Percentiles rank a stretch among this genome's conserved stretches.
Conservation (phyloP, 2,329 filamentous ascomycete genomes). For the Penicillium sclerotiorum region DNA sequence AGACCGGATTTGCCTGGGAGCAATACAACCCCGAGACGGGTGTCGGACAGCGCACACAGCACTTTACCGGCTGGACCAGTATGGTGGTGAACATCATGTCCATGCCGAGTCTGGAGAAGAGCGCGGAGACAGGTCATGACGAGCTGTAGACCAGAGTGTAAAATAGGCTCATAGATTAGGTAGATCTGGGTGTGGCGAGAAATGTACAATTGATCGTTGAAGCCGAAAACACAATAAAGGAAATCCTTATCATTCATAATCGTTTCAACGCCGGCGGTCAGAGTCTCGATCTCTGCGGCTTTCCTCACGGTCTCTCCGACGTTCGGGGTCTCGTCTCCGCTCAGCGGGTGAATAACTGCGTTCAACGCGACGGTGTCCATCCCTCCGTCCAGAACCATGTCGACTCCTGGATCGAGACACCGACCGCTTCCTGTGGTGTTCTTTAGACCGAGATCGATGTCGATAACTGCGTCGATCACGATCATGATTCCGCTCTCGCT, state of each 20-base stretch:
- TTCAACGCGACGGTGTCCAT: slow-evolving; percentile 28
- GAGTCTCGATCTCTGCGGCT: slow-evolving; percentile 31
- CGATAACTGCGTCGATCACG: slow-evolving; percentile 37
- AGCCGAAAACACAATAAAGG: background rate
- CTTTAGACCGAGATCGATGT: slow-evolving; percentile 34
- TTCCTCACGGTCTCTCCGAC: too few species aligned
- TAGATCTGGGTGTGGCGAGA: background rate
- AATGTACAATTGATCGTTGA: background rate
- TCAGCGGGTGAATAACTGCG: slow-evolving; percentile 26
- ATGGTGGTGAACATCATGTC: slow-evolving; percentile 96
- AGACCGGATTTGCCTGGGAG: slow-evolving; percentile 97
- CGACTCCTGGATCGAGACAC: slow-evolving; percentile 34
- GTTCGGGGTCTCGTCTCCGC: slow-evolving; percentile 26
- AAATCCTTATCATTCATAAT: background rate
- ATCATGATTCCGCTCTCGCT: slow-evolving; percentile 2
- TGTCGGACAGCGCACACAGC: slow-evolving; percentile 89
- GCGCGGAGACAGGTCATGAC: slow-evolving; percentile 44
- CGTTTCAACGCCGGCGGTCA: slow-evolving; percentile 28
- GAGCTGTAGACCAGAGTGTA: slow-evolving; percentile 48
- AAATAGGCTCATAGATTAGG: slow-evolving; percentile 17
- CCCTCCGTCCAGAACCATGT: slow-evolving; percentile 28
- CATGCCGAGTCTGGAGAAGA: slow-evolving; percentile 70
- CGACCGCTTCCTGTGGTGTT: slow-evolving; percentile 21
- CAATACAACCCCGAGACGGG: slow-evolving; percentile 96
- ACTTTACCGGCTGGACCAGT: slow-evolving; percentile 99